These are phyloP conservation scores for Tremella yokohamensis DNA, from an alignment of 768 basidiomycete species.

Conservation along the genomic window DNA sequence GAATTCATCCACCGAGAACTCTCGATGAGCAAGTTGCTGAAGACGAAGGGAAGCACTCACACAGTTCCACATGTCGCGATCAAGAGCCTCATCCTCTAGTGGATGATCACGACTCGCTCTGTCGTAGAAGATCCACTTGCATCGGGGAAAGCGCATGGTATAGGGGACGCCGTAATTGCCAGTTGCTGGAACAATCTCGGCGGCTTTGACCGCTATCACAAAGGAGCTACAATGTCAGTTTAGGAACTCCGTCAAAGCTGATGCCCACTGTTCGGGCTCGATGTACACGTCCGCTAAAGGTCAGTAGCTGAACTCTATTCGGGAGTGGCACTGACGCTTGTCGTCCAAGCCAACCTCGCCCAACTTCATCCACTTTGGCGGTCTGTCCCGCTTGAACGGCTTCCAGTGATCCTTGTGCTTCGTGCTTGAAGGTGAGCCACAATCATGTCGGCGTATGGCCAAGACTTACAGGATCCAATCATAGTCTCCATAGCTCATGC, in stretches of 20 bases:
- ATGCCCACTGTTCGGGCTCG: constrained; percentile 74
- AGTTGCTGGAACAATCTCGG: constrained; percentile 73
- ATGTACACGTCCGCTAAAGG: constrained; percentile 84
- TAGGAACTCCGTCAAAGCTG: background rate
- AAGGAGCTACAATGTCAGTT: constrained; percentile 66
- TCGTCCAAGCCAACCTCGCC: constrained; percentile 46
- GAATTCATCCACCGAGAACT: constrained; percentile 38
- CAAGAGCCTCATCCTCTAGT: constrained; percentile 30
- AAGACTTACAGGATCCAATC: constrained; percentile 62
- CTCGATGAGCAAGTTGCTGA: background rate
- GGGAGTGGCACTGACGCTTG: constrained; percentile 51
- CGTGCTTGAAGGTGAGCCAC: constrained; percentile 52
- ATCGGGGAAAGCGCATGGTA: constrained; percentile 93
- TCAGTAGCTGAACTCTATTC: constrained; percentile 55
- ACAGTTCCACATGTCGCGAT: constrained; percentile 53
- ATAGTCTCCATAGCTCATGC: constrained; percentile 80
- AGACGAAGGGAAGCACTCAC: constrained; percentile 22
- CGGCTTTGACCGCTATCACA: constrained; percentile 86
- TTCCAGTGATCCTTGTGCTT: constrained; percentile 64
- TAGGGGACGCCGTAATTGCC: constrained; percentile 80
- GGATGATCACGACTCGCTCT: constrained; percentile 36
- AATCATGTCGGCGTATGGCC: background rate
- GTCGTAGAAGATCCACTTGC: constrained; percentile 73
- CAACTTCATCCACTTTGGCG: constrained; percentile 61
- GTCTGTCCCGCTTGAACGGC: constrained; percentile 66